Conservation (phyloP, 352 stramenopile genomes). For the Phytopythium chamaehyphon region DNA sequence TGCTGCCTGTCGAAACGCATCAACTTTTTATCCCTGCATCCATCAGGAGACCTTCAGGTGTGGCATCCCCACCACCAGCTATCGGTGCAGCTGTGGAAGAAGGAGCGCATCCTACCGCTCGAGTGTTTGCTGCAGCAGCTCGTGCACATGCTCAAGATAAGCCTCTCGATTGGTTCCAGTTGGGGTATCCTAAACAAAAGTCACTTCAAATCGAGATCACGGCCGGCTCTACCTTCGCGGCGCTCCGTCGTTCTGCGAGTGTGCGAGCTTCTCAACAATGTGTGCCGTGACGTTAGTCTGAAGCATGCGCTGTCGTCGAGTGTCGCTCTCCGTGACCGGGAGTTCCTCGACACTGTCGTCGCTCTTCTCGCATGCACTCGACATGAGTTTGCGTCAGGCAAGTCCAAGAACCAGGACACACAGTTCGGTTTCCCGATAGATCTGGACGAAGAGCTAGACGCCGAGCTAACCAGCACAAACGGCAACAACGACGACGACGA, state of each 20-base stretch:
- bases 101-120: constrained; percentile 49
- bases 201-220: constrained; percentile 18
- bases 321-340: constrained; percentile 30
- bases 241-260: constrained; percentile 55
- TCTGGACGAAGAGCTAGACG: constrained; percentile 27
- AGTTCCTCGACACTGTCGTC: constrained; percentile 50
- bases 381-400: constrained; percentile 40
- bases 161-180: neutral
- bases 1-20: constrained; percentile 68
- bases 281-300: constrained; percentile 48
- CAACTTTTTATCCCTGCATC: constrained; percentile 63
- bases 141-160: constrained; percentile 24
- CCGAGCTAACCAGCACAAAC: constrained; percentile 15
- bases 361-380: constrained; percentile 43
- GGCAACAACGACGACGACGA: constrained; percentile 45
- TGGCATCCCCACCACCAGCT: constrained; percentile 64
- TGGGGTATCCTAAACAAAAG: constrained; percentile 12
- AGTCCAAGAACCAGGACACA: constrained; percentile 18
- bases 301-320: constrained; percentile 41
- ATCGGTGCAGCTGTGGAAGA: constrained; percentile 54
- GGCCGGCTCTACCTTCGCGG: constrained; percentile 14
- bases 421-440: constrained; percentile 31
- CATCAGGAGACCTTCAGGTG: constrained; percentile 40
- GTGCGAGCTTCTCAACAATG: constrained; percentile 59
- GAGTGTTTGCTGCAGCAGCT: constrained; percentile 63